These are phyloP conservation scores for Pelomyxa schiedti DNA, from an alignment of 78 protist genomes.

Conservation along the genomic window DNA sequence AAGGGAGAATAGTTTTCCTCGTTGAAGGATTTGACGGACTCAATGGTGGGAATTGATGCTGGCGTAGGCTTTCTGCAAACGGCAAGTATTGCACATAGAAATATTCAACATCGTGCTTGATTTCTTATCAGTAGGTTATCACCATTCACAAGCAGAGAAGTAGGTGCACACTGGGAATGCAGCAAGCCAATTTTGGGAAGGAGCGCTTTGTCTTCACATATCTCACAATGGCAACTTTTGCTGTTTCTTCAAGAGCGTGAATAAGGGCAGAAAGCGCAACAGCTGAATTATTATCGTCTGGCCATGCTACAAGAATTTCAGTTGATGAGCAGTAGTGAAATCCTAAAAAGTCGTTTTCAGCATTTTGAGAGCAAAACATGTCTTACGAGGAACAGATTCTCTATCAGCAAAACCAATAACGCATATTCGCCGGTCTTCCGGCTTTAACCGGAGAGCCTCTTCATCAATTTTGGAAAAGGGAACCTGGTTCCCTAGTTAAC, in stretches of 20 bases:
- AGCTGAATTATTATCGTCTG: slow-evolving; percentile 22
- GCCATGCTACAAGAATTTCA: slow-evolving; percentile 28
- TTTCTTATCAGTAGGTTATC: neutral
- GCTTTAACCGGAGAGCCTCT: slow-evolving; percentile 15
- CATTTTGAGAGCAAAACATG: neutral
- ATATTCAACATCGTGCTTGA: slow-evolving; percentile 30
- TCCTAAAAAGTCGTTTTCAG: neutral
- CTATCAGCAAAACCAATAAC: slow-evolving; percentile 22
- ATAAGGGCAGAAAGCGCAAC: slow-evolving; percentile 25
- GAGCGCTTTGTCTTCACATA: slow-evolving; percentile 29
- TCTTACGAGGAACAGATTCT: slow-evolving; percentile 1
- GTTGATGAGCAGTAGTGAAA: slow-evolving; percentile 13
- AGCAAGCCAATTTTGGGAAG: slow-evolving; percentile 13
- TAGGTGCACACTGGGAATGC: slow-evolving; percentile 7
- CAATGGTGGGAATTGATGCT: slow-evolving; percentile 28
- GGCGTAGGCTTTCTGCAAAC: slow-evolving; percentile 36
- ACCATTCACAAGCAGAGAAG: neutral
- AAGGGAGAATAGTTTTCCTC: slow-evolving; percentile 6
- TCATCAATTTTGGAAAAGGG: slow-evolving; percentile 57
- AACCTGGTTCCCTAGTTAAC: no score
- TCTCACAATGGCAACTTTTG: slow-evolving; percentile 22
- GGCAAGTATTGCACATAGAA: slow-evolving; percentile 22
- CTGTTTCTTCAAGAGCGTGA: slow-evolving; percentile 38
- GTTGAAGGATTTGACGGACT: slow-evolving; percentile 3
- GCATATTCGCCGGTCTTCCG: slow-evolving; percentile 18